Evolutionary conservation across 768 basidiomycete genomes (phyloP).

Genomic region (Pulveroboletus sp.): DNA sequence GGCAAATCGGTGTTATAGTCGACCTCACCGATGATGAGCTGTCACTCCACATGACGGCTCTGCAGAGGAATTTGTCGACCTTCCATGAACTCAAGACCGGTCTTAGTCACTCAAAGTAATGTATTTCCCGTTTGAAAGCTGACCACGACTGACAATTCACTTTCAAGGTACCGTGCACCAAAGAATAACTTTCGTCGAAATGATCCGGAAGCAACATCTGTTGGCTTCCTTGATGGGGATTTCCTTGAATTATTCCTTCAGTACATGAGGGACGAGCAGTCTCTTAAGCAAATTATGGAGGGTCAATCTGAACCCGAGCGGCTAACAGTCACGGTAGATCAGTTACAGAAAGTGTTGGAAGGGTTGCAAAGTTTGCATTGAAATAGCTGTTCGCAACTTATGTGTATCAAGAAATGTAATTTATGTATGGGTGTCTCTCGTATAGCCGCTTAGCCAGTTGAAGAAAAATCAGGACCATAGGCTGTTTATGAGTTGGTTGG

Average conservation of each 20-base stretch:
- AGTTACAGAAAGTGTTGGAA: slow-evolving; percentile 42
- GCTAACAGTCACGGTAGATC: slow-evolving; percentile 40
- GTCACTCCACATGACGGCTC: slow-evolving; percentile 57
- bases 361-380: slow-evolving; percentile 57
- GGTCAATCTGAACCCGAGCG: slow-evolving; percentile 61
- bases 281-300: slow-evolving; percentile 50
- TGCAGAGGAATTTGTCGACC: slow-evolving; percentile 73
- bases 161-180: slow-evolving; percentile 66
- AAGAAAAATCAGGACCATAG: slow-evolving; percentile 13
- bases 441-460: slow-evolving; percentile 1
- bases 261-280: slow-evolving; percentile 36
- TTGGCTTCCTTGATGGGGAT: slow-evolving; percentile 87
- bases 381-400: slow-evolving; percentile 16
- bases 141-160: neutral
- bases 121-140: neutral
- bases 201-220: slow-evolving; percentile 54
- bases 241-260: slow-evolving; percentile 70
- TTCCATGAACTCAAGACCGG: slow-evolving; percentile 53
- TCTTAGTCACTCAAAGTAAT: slow-evolving; percentile 60
- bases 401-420: slow-evolving; percentile 13
- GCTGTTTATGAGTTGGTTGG: slow-evolving; percentile 9
- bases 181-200: slow-evolving; percentile 52
- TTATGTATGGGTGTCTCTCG: slow-evolving; percentile 17
- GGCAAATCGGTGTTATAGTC: slow-evolving; percentile 71
- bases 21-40: slow-evolving; percentile 52